Percentiles rank a stretch among this genome's conserved stretches.
phyloP scores from a whole-genome alignment of 78 protist genomes.

The Polysphondylium violaceum region DNA sequence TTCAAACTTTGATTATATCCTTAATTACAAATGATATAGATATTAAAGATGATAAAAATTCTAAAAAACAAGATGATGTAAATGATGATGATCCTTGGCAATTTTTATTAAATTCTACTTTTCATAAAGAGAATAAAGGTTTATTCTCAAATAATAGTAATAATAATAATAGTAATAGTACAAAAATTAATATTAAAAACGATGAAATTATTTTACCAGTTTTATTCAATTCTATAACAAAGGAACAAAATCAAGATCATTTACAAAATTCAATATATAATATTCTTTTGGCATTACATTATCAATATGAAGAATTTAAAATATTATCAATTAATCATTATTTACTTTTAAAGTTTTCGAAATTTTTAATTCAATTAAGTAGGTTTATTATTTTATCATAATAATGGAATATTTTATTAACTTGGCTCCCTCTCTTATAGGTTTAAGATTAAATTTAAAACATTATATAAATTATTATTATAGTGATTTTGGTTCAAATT shows the following conservation, averaged over 20 bases:
- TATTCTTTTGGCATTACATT: constrained; percentile 12
- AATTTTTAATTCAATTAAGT: constrained; percentile 24
- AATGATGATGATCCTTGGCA: neutral
- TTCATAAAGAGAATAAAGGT: constrained; percentile 17
- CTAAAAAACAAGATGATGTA: neutral
- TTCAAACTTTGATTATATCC: constrained; percentile 20
- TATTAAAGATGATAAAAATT: neutral
- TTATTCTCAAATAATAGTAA: neutral
- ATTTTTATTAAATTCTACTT: constrained; percentile 26
- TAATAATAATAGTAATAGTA: neutral
- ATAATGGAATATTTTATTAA: neutral
- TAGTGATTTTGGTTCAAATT: constrained; percentile 40
- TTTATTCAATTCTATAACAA: too few relatives aligned
- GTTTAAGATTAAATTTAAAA: constrained; percentile 4
- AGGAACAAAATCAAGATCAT: neutral
- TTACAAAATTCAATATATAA: neutral
- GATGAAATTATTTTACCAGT: too few relatives aligned
- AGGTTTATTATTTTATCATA: neutral
- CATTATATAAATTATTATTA: constrained; percentile 25
- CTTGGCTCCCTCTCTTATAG: constrained; percentile 4
- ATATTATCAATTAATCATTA: neutral
- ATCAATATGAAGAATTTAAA: constrained; percentile 60
- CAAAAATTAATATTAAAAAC: neutral
- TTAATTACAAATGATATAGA: neutral
- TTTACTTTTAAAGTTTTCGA: constrained; percentile 1